Percentiles rank a stretch among this genome's conserved stretches.
Conservation (phyloP, 225 moss, liverwort and hornwort species). For the Physcomitrium patens region DNA sequence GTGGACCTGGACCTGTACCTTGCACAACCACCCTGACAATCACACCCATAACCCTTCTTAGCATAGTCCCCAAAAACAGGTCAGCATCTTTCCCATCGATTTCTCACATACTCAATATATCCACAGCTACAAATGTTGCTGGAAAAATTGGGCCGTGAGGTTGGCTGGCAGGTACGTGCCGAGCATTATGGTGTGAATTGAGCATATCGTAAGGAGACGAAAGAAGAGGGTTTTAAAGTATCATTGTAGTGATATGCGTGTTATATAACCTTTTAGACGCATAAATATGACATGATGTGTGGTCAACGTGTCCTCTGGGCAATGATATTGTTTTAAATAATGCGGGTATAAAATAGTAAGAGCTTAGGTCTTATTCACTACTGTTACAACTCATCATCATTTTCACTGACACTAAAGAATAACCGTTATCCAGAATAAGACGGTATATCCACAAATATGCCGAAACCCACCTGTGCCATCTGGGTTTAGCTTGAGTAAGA, state of each 20-base stretch:
- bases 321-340: background rate
- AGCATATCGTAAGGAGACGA: too few relatives aligned
- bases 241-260: too few relatives aligned
- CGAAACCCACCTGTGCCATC: constrained; percentile 54
- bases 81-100: background rate
- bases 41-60: constrained; percentile 31
- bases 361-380: background rate
- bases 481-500: constrained; percentile 53
- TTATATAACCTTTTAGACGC: background rate
- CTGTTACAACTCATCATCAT: background rate
- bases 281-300: background rate
- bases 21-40: constrained; percentile 56
- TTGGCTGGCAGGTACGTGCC: background rate
- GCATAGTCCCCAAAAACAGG: constrained; percentile 9
- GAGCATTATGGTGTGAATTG: background rate
- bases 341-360: background rate
- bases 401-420: background rate
- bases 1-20: constrained; percentile 51
- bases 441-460: too few relatives aligned
- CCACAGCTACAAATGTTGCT: background rate
- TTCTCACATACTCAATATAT: constrained; percentile 7
- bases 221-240: too few relatives aligned
- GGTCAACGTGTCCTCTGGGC: constrained; percentile 7
- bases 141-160: background rate
- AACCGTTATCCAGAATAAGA: background rate